Conservation (phyloP, 805 yeast genomes). For the Wickerhamomyces strasburgensis region DNA sequence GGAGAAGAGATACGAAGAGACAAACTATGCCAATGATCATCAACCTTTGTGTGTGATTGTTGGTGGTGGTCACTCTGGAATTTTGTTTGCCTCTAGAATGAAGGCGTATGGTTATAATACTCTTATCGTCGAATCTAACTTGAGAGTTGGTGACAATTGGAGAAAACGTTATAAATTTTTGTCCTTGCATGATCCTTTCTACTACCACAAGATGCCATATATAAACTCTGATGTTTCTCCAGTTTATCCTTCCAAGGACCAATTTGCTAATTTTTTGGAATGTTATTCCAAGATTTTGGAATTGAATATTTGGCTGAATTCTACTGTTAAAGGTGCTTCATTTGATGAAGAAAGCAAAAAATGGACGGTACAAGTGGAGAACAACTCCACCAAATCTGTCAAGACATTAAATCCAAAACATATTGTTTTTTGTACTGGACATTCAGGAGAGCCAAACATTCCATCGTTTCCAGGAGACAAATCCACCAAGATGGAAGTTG, state of each 20-base stretch:
- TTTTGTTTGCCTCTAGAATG: slow-evolving; percentile 38
- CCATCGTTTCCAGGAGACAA: slow-evolving; percentile 37
- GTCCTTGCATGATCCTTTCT: slow-evolving; percentile 42
- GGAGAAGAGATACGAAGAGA: slow-evolving; percentile 30
- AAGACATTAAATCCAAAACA: slow-evolving; percentile 31
- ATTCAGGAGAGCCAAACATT: slow-evolving; percentile 41
- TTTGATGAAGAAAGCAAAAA: slow-evolving; percentile 26
- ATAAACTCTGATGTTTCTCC: slow-evolving; percentile 37
- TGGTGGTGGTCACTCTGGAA: slow-evolving; percentile 45
- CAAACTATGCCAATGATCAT: slow-evolving; percentile 27
- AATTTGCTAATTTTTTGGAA: slow-evolving; percentile 40
- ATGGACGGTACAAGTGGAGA: slow-evolving; percentile 32
- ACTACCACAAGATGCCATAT: slow-evolving; percentile 38
- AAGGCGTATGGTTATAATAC: slow-evolving; percentile 37
- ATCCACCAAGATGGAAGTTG: slow-evolving; percentile 33
- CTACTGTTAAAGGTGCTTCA: slow-evolving; percentile 29
- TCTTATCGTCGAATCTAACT: slow-evolving; percentile 34
- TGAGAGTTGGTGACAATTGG: slow-evolving; percentile 42
- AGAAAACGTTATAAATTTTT: slow-evolving; percentile 40
- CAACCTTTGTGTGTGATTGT: slow-evolving; percentile 40
- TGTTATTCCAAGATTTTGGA: slow-evolving; percentile 37
- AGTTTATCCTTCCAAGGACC: slow-evolving; percentile 39
- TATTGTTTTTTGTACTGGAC: slow-evolving; percentile 40
- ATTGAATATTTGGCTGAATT: slow-evolving; percentile 32
- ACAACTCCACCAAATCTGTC: slow-evolving; percentile 25